A percentile compares a stretch with the other conserved stretches of the same genome.
Evolutionary conservation across 441 rosid genomes (phyloP).

Genomic region (Raphanus hybrid): DNA sequence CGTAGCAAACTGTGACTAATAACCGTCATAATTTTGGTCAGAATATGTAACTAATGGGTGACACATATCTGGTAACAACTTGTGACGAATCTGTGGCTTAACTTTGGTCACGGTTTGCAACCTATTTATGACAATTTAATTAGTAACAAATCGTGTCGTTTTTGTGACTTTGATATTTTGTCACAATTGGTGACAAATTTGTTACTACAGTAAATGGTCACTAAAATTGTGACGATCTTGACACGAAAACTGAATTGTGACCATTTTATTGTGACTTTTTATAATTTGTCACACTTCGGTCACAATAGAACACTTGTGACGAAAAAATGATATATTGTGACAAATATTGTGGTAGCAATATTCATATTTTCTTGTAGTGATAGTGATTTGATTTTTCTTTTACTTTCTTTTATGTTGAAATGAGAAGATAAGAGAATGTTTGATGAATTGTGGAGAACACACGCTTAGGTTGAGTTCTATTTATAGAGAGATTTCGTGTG

Average conservation of each 20-base stretch:
- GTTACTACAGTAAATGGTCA: background rate
- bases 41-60: background rate
- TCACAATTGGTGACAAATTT: background rate
- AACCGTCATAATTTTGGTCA: background rate
- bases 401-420: background rate
- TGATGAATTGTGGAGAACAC: conserved; percentile 65
- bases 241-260: background rate
- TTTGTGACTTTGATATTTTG: background rate
- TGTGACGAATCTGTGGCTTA: background rate
- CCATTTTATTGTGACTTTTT: background rate
- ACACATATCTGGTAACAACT: background rate
- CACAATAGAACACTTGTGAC: background rate
- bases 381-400: conserved; percentile 3
- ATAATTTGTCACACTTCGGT: background rate
- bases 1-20: background rate
- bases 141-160: background rate
- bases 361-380: background rate
- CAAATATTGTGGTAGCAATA: background rate
- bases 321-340: background rate
- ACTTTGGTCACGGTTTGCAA: background rate
- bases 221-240: background rate
- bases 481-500: conserved; percentile 45
- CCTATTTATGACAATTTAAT: background rate
- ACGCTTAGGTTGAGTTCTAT: conserved; percentile 57
- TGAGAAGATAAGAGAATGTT: background rate